Evolutionary conservation across 2,329 filamentous ascomycete species (phyloP).

Genomic region (Colletotrichum sojae): DNA sequence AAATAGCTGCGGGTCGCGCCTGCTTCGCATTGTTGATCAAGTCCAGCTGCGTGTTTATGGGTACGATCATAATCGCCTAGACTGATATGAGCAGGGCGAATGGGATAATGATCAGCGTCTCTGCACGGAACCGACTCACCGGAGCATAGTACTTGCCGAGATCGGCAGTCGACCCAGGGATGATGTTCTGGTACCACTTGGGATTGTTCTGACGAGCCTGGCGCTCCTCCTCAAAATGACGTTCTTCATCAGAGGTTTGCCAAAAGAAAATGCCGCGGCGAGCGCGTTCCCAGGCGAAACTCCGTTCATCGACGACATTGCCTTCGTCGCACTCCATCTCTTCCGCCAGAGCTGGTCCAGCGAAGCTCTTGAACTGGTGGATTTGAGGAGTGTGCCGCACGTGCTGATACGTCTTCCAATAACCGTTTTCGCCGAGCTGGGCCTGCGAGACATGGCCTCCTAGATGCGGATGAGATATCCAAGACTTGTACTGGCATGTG

Average conservation of each 20-base stretch:
- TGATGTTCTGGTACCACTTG: conserved; percentile 32
- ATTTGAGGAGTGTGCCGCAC: conserved; percentile 26
- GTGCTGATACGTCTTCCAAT: conserved; percentile 33
- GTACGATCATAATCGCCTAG: conserved; percentile 30
- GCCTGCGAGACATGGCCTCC: neutral
- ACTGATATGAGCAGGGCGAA: neutral
- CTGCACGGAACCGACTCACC: conserved; percentile 9
- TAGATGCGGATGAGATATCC: neutral
- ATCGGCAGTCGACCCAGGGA: conserved; percentile 21
- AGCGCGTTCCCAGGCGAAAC: conserved; percentile 33
- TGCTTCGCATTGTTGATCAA: conserved; percentile 1
- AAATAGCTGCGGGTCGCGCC: conserved; percentile 13
- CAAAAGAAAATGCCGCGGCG: conserved; percentile 29
- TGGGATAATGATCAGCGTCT: neutral
- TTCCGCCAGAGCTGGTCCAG: conserved; percentile 10
- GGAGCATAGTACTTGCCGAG: conserved; percentile 28
- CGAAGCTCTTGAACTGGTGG: conserved; percentile 14
- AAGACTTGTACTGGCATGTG: conserved; percentile 18
- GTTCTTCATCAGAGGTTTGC: conserved; percentile 12
- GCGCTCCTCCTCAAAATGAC: conserved; percentile 24
- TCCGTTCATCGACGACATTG: conserved; percentile 27
- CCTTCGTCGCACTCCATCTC: conserved; percentile 10
- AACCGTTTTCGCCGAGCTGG: conserved; percentile 1
- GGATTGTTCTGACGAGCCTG: conserved; percentile 22
- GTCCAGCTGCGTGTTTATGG: conserved; percentile 26